Conservation (phyloP, 352 stramenopile species). For the Lagenidium giganteum region DNA sequence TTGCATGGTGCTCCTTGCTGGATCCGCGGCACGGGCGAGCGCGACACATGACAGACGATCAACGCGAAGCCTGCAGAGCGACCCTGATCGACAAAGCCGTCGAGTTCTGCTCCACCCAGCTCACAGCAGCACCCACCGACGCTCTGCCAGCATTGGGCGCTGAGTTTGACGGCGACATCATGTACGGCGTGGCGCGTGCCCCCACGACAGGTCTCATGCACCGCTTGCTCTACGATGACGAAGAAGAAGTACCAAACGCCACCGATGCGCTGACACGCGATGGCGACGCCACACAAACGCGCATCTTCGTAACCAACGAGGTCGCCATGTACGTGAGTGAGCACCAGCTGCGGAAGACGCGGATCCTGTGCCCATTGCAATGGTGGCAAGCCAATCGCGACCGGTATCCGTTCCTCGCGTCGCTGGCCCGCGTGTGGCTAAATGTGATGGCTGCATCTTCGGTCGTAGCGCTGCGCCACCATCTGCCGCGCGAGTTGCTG, state of each 20-base stretch:
- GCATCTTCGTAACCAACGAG: constrained; percentile 28
- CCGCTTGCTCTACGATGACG: constrained; percentile 43
- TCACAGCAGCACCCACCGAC: constrained; percentile 15
- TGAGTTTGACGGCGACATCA: constrained; percentile 29
- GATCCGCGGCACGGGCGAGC: constrained; percentile 41
- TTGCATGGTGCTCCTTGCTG: constrained; percentile 35
- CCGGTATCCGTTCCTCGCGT: constrained; percentile 32
- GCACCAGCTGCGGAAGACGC: constrained; percentile 35
- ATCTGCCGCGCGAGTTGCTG: too few relatives aligned
- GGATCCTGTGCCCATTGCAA: constrained; percentile 33
- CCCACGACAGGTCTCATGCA: constrained; percentile 36
- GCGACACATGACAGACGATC: constrained; percentile 32
- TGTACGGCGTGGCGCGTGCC: constrained; percentile 18
- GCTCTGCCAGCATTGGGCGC: constrained; percentile 8
- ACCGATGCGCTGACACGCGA: constrained; percentile 26
- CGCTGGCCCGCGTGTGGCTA: constrained; percentile 36
- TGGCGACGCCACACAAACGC: constrained; percentile 30
- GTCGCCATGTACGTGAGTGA: constrained; percentile 33
- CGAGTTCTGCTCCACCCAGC: constrained; percentile 9
- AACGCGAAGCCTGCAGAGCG: constrained; percentile 21
- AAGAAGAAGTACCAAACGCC: constrained; percentile 24
- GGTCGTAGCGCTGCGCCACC: too few relatives aligned
- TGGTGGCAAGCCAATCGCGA: constrained; percentile 39
- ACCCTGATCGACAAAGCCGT: constrained; percentile 9
- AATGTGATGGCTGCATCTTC: too few relatives aligned